These are phyloP conservation scores for Debaryomycetaceae sp. DNA, from an alignment of 1,139 yeast species.

Conservation along the genomic window DNA sequence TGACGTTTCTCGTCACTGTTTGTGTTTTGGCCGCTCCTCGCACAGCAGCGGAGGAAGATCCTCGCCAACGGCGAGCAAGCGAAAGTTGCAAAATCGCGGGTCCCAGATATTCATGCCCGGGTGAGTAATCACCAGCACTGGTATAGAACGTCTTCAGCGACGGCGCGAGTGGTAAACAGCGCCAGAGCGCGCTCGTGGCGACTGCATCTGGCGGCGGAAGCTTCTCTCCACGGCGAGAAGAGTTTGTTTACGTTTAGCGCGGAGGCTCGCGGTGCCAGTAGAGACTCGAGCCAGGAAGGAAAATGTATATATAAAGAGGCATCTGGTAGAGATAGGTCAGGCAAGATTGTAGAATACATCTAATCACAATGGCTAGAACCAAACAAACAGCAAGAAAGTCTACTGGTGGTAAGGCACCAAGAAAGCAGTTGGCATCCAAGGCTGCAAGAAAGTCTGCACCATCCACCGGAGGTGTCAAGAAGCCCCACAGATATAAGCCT, in stretches of 20 bases:
- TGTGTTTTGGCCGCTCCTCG: background rate
- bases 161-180: background rate
- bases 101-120: conserved; percentile 4
- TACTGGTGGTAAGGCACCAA: conserved; percentile 99
- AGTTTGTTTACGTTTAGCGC: background rate
- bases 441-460: conserved; percentile 99
- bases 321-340: background rate
- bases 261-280: background rate
- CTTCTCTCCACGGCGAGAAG: background rate
- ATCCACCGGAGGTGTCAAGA: conserved; percentile 98
- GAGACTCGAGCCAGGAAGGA: background rate
- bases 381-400: conserved; percentile 99
- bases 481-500: conserved; percentile 99
- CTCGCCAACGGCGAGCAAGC: background rate
- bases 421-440: conserved; percentile 98
- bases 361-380: conserved; percentile 84
- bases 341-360: background rate
- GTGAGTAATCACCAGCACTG: conserved; percentile 8
- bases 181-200: background rate
- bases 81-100: background rate
- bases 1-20: background rate
- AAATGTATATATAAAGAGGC: background rate
- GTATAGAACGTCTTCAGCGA: conserved; percentile 4
- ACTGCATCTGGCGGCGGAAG: background rate
- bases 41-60: background rate